A percentile compares a stretch with the other conserved stretches of the same genome.
Evolutionary conservation across 2,329 filamentous ascomycete species (phyloP).

Genomic region (Fusarium sp.): DNA sequence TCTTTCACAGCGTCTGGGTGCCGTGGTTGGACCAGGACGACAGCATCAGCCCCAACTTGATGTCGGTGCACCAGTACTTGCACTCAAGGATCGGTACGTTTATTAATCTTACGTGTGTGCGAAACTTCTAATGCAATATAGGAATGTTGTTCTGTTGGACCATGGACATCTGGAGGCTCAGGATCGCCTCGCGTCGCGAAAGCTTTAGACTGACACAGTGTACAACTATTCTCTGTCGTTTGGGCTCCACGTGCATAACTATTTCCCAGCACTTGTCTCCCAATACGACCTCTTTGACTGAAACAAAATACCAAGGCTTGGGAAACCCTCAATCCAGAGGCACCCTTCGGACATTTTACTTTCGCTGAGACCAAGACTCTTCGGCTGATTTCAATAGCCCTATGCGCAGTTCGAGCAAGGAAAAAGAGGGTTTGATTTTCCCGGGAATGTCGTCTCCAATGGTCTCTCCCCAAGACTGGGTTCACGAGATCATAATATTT

Average conservation of each 20-base stretch:
- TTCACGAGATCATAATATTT: neutral
- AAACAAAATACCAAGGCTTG: neutral
- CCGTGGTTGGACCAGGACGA: conserved; percentile 56
- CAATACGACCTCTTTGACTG: conserved; percentile 72
- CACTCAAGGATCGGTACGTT: conserved; percentile 64
- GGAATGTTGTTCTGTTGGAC: conserved; percentile 68
- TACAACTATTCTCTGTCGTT: conserved; percentile 61
- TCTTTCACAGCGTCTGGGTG: conserved; percentile 62
- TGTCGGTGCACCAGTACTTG: conserved; percentile 72
- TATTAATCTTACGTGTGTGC: neutral
- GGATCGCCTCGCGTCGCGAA: conserved; percentile 74
- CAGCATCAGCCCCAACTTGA: conserved; percentile 59
- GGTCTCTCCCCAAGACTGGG: neutral
- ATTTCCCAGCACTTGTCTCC: conserved; percentile 79
- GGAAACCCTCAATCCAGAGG: conserved; percentile 60
- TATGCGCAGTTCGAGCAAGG: conserved; percentile 50
- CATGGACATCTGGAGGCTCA: conserved; percentile 76
- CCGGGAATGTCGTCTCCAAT: neutral
- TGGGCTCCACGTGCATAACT: conserved; percentile 69
- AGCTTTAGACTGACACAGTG: conserved; percentile 34
- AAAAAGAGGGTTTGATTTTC: conserved; percentile 46
- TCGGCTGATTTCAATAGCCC: conserved; percentile 66
- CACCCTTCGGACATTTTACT: conserved; percentile 69
- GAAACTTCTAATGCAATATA: conserved; percentile 27
- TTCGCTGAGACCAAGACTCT: conserved; percentile 72